These are phyloP conservation scores for Cucumis cinereus DNA, from an alignment of 306 rosid species.

Conservation along the genomic window DNA sequence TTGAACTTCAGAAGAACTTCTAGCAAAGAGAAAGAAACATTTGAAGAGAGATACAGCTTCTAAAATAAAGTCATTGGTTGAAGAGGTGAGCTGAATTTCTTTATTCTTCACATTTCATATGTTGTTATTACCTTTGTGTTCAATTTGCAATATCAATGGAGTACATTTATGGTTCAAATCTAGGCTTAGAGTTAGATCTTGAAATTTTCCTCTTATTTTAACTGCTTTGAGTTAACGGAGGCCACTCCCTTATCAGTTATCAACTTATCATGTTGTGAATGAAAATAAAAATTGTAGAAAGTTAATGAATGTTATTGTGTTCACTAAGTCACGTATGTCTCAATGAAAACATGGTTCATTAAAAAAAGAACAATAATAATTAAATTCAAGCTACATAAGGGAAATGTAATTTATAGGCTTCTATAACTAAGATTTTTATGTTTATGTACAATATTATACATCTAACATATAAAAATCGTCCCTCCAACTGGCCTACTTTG, in stretches of 20 bases:
- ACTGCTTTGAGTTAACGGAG: neutral
- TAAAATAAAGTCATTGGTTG: slow-evolving; percentile 84
- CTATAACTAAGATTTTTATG: neutral
- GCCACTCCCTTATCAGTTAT: neutral
- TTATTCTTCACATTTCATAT: neutral
- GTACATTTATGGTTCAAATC: neutral
- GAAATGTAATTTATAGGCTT: neutral
- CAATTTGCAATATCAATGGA: neutral
- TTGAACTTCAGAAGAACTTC: slow-evolving; percentile 79
- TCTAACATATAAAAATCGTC: neutral
- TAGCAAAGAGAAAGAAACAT: slow-evolving; percentile 82
- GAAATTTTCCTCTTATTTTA: neutral
- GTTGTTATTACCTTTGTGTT: neutral
- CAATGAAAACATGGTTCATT: neutral
- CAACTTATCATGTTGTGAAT: neutral
- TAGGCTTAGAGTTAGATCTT: neutral
- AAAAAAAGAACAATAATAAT: too few relatives aligned
- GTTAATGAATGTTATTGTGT: neutral
- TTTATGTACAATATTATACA: neutral
- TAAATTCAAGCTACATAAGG: neutral
- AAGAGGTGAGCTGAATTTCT: slow-evolving; percentile 54
- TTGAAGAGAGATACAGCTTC: slow-evolving; percentile 93
- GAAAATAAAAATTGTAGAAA: neutral
- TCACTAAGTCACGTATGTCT: neutral
- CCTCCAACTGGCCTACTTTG: neutral